Evolutionary conservation across 352 stramenopile species (phyloP).

Genomic region (Lagenidium sp.): DNA sequence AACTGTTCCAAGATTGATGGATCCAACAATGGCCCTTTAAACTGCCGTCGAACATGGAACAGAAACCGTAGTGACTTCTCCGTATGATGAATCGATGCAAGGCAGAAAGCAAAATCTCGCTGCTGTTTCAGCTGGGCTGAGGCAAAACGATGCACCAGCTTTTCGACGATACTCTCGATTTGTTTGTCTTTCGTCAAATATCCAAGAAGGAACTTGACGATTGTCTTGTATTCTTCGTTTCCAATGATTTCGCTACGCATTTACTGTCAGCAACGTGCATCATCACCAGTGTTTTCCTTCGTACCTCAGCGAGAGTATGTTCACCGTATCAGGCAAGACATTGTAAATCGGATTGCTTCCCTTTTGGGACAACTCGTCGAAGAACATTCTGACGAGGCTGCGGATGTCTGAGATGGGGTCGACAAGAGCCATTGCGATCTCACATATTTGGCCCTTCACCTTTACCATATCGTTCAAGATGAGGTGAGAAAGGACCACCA

Average conservation of each 20-base stretch:
- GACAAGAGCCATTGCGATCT: constrained; percentile 94
- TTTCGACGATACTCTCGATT: constrained; percentile 79
- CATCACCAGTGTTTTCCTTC: neutral
- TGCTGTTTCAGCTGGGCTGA: constrained; percentile 70
- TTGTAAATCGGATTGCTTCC: constrained; percentile 99
- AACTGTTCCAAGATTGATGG: constrained; percentile 89
- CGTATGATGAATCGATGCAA: constrained; percentile 90
- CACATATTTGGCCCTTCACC: constrained; percentile 94
- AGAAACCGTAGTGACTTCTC: constrained; percentile 93
- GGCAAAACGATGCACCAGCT: constrained; percentile 92
- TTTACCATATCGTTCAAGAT: constrained; percentile 99
- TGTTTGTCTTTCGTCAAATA: constrained; percentile 97
- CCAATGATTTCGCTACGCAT: constrained; percentile 55
- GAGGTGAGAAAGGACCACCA: constrained; percentile 97
- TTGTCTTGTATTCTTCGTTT: constrained; percentile 87
- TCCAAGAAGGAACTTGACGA: constrained; percentile 94
- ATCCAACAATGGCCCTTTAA: constrained; percentile 90
- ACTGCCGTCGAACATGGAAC: constrained; percentile 81
- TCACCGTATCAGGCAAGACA: constrained; percentile 96
- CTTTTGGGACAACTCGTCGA: constrained; percentile 95
- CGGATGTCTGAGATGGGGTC: constrained; percentile 91
- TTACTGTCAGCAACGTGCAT: no score
- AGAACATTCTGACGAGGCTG: constrained; percentile 94
- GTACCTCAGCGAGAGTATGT: constrained; percentile 82
- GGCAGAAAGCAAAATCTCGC: constrained; percentile 92